Evolutionary conservation across 106 monocot genomes (phyloP).

Genomic region (Platanthera zijinensis): DNA sequence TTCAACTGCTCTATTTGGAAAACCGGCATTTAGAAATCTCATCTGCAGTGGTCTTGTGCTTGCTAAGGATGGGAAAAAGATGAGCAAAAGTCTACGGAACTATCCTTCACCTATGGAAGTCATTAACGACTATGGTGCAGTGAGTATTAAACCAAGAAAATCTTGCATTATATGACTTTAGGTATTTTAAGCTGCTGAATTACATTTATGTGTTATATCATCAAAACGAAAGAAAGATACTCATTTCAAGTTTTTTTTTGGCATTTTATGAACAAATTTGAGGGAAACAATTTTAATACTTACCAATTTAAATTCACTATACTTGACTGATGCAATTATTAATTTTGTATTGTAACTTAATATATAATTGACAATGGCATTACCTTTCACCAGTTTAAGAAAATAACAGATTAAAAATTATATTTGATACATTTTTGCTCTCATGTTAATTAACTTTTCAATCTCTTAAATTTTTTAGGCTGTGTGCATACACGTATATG

Average conservation of each 20-base stretch:
- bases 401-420: not conserved
- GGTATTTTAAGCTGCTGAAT: too few species aligned
- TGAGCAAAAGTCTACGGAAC: conserved; percentile 93
- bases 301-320: not conserved
- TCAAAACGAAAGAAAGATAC: not conserved
- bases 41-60: conserved; percentile 97
- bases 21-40: conserved; percentile 95
- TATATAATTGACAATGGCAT: not conserved
- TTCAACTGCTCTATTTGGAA: conserved; percentile 92
- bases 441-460: not conserved
- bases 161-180: too few species aligned
- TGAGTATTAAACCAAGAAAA: conserved; percentile 24
- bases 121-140: conserved; percentile 86
- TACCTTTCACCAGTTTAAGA: not conserved
- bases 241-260: not conserved
- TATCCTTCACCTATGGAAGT: conserved; percentile 94
- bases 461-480: too few species aligned
- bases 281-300: not conserved
- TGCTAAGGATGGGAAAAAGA: conserved; percentile 98
- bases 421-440: not conserved
- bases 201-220: too few species aligned
- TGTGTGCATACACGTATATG: too few species aligned
- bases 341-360: not conserved
- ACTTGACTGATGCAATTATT: not conserved
- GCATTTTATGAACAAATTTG: not conserved